Evolutionary conservation across 2,329 filamentous ascomycete species (phyloP).

Genomic region (Colletotrichum kahawae): DNA sequence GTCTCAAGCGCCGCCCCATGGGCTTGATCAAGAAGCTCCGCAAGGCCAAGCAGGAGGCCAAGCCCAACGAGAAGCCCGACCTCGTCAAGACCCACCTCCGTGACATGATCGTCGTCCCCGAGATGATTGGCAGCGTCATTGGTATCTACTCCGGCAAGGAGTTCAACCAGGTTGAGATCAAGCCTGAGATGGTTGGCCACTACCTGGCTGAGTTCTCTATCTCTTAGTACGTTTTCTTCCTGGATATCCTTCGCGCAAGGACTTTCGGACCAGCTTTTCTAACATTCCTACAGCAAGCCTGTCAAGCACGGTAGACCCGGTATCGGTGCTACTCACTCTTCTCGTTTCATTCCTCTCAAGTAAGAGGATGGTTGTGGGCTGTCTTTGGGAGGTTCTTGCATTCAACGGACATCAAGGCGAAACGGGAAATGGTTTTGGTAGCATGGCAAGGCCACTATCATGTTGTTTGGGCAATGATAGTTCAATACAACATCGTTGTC

Average conservation of each 20-base stretch:
- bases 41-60: constrained; percentile 98
- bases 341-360: constrained; percentile 99
- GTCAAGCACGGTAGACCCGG: constrained; percentile 99
- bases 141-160: constrained; percentile 99
- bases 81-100: constrained; percentile 99
- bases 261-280: constrained; percentile 38
- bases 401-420: constrained; percentile 63
- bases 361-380: constrained; percentile 71
- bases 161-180: constrained; percentile 99
- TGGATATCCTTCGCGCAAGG: neutral
- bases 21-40: constrained; percentile 99
- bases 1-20: constrained; percentile 99
- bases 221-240: constrained; percentile 84
- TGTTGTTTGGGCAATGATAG: constrained; percentile 26
- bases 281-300: constrained; percentile 78
- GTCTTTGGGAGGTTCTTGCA: constrained; percentile 56
- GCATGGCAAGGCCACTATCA: constrained; percentile 36
- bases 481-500: constrained; percentile 28
- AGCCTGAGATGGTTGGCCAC: constrained; percentile 99
- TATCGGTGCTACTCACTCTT: constrained; percentile 99
- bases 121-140: constrained; percentile 99
- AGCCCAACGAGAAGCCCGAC: constrained; percentile 99
- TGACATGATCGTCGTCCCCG: constrained; percentile 99
- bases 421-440: constrained; percentile 61
- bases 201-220: constrained; percentile 99